Conservation (phyloP, 2,329 filamentous ascomycete species). For the Fusarium cyanostomum region DNA sequence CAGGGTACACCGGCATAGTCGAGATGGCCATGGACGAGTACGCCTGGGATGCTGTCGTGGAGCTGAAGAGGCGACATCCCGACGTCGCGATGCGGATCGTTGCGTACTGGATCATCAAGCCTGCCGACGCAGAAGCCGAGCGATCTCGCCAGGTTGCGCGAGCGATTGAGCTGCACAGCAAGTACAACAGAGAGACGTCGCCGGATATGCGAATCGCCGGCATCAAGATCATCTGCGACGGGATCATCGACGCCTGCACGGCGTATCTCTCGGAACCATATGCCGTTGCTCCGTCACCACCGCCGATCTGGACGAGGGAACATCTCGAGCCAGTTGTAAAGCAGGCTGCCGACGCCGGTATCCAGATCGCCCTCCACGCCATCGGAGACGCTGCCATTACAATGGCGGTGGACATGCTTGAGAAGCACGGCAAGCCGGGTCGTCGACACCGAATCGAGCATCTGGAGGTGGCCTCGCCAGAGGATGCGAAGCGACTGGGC, state of each 20-base stretch:
- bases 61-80: conserved; percentile 49
- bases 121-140: conserved; percentile 51
- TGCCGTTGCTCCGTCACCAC: conserved; percentile 52
- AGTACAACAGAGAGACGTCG: conserved; percentile 48
- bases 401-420: conserved; percentile 65
- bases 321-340: conserved; percentile 64
- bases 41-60: conserved; percentile 61
- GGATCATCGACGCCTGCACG: conserved; percentile 71
- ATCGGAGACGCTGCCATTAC: conserved; percentile 68
- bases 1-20: conserved; percentile 64
- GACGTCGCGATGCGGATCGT: conserved; percentile 56
- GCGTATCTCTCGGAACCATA: conserved; percentile 68
- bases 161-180: conserved; percentile 55
- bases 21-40: conserved; percentile 71
- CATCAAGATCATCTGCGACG: conserved; percentile 71
- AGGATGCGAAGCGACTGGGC: conserved; percentile 65
- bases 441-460: conserved; percentile 71
- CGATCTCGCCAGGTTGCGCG: conserved; percentile 59
- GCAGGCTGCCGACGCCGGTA: conserved; percentile 59
- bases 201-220: conserved; percentile 62
- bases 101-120: conserved; percentile 67
- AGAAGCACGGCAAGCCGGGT: conserved; percentile 50
- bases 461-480: conserved; percentile 64
- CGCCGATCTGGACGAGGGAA: conserved; percentile 63
- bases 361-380: conserved; percentile 71